Conservation (phyloP, 345 rosid species). For the Aquilaria malaccensis region DNA sequence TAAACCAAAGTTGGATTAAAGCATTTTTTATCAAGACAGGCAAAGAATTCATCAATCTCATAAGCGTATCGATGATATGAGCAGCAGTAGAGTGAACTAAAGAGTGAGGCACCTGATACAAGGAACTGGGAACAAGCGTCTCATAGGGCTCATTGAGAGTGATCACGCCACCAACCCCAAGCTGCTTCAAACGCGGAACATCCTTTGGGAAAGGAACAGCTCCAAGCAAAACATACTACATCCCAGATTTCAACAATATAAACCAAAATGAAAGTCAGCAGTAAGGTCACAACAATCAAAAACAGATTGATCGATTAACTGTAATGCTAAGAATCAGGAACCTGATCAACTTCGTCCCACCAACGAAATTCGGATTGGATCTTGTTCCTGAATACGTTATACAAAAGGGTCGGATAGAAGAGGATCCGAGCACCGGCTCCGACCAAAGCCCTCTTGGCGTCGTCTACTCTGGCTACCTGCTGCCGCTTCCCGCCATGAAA, state of each 20-base stretch:
- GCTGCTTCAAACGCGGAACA: slow-evolving; percentile 58
- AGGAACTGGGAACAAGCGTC: slow-evolving; percentile 69
- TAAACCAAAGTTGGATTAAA: not conserved
- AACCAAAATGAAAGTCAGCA: not conserved
- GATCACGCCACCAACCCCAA: slow-evolving; percentile 78
- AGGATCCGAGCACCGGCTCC: slow-evolving; percentile 64
- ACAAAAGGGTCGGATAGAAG: slow-evolving; percentile 61
- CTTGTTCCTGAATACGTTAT: slow-evolving; percentile 55
- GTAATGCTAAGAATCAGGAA: slow-evolving; percentile 4
- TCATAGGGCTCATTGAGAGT: slow-evolving; percentile 81
- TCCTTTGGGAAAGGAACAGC: slow-evolving; percentile 91
- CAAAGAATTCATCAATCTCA: not conserved
- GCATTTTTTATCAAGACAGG: not conserved
- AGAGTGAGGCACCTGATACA: slow-evolving; percentile 47
- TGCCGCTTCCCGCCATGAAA: slow-evolving; percentile 12
- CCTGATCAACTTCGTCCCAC: slow-evolving; percentile 73
- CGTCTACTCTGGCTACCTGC: slow-evolving; percentile 27
- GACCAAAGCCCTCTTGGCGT: slow-evolving; percentile 50
- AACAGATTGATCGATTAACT: not conserved
- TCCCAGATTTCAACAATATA: not conserved
- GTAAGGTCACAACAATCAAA: not conserved
- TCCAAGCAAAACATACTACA: slow-evolving; percentile 66
- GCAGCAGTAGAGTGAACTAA: not conserved
- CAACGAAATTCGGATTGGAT: slow-evolving; percentile 57
- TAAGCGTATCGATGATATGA: not conserved